Evolutionary conservation across 352 stramenopile species (phyloP).

Genomic region (Elongisporangium undulatum): DNA sequence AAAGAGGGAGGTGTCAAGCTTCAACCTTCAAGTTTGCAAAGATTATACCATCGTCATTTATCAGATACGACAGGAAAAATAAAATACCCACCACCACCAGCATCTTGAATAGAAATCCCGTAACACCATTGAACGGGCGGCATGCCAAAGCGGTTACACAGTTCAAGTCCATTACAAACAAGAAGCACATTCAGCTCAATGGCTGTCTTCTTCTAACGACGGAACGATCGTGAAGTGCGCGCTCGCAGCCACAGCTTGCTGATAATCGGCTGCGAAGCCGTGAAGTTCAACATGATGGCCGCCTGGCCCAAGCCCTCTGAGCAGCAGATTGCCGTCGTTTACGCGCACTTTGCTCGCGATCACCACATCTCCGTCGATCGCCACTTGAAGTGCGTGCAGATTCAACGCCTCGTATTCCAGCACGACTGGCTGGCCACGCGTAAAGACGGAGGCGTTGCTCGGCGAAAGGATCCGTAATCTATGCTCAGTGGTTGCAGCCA

Average conservation of each 20-base stretch:
- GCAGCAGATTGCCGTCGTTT: slow-evolving; percentile 32
- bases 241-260: neutral
- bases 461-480: slow-evolving; percentile 18
- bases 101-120: neutral
- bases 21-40: neutral
- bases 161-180: neutral
- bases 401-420: slow-evolving; percentile 36
- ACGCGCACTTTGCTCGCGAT: slow-evolving; percentile 23
- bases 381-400: slow-evolving; percentile 21
- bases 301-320: slow-evolving; percentile 29
- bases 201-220: neutral
- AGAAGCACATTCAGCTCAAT: neutral
- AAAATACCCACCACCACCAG: neutral
- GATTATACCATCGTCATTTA: neutral
- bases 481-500: slow-evolving; percentile 4
- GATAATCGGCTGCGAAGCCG: slow-evolving; percentile 9
- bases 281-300: slow-evolving; percentile 23
- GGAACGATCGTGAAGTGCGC: neutral
- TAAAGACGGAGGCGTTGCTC: slow-evolving; percentile 16
- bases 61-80: neutral
- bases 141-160: neutral
- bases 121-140: no score
- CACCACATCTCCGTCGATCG: slow-evolving; percentile 20
- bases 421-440: slow-evolving; percentile 15
- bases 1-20: neutral